phyloP scores from a whole-genome alignment of 2,329 filamentous ascomycete species.

The Aspergillus alliaceus region DNA sequence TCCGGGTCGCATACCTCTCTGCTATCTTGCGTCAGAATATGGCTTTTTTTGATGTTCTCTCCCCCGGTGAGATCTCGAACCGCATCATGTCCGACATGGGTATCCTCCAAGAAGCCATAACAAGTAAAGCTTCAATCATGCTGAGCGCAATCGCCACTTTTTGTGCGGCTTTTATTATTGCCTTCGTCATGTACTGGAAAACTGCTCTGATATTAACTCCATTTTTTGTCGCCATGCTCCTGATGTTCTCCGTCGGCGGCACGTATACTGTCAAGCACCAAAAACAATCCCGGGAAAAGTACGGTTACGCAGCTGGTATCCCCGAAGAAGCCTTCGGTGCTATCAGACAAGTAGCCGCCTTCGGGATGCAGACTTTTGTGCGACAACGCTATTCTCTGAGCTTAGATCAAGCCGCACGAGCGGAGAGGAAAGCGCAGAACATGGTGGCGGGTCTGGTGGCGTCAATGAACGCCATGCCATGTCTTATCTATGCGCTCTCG shows the following conservation, averaged over 20 bases:
- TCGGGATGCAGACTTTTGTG: constrained; percentile 34
- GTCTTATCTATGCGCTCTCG: constrained; percentile 23
- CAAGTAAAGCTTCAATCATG: constrained; percentile 79
- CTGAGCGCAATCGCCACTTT: constrained; percentile 75
- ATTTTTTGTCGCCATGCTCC: constrained; percentile 69
- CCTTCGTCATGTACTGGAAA: constrained; percentile 88
- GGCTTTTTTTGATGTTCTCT: constrained; percentile 85
- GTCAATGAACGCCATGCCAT: constrained; percentile 36
- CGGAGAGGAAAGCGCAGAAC: constrained; percentile 6
- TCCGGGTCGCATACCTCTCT: constrained; percentile 75
- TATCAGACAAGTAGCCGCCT: constrained; percentile 52
- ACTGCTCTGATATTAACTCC: constrained; percentile 80
- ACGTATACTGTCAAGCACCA: not conserved
- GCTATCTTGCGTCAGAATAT: constrained; percentile 84
- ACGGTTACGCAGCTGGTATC: constrained; percentile 67
- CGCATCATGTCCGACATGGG: constrained; percentile 90
- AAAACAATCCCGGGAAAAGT: constrained; percentile 55
- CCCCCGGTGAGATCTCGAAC: constrained; percentile 85
- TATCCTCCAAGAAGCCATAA: constrained; percentile 86
- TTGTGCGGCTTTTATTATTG: constrained; percentile 81
- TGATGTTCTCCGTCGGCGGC: constrained; percentile 66
- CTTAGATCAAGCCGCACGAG: not conserved
- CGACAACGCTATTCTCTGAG: not conserved
- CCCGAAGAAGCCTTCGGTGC: constrained; percentile 54
- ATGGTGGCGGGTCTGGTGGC: constrained; percentile 12